phyloP scores from a whole-genome alignment of 169 alveolate genomes.

The Eimeria tenella region DNA sequence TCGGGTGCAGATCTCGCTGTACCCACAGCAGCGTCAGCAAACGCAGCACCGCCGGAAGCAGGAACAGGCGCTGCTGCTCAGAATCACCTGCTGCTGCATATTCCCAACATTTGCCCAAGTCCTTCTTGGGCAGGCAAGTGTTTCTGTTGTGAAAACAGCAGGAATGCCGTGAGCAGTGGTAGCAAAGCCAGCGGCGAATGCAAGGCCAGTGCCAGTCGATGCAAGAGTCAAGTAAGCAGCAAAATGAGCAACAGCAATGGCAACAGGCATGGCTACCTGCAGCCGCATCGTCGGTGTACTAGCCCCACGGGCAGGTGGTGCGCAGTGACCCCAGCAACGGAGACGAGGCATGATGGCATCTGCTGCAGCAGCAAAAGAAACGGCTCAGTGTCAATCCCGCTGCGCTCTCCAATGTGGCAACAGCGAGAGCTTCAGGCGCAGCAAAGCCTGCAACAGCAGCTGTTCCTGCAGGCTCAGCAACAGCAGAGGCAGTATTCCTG shows the following conservation, averaged over 20 bases:
- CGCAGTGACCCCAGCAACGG: slow-evolving; percentile 24
- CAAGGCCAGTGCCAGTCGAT: not conserved
- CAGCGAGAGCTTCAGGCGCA: slow-evolving; percentile 34
- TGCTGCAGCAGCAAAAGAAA: slow-evolving; percentile 65
- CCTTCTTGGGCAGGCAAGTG: slow-evolving; percentile 15
- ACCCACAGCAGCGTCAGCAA: not conserved
- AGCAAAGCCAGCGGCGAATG: not conserved
- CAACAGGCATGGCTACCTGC: slow-evolving; percentile 57
- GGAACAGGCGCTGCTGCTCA: slow-evolving; percentile 2
- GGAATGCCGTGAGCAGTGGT: not conserved
- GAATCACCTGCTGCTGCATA: slow-evolving; percentile 44
- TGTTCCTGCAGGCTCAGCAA: slow-evolving; percentile 1
- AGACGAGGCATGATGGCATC: not conserved
- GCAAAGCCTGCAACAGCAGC: slow-evolving; percentile 14
- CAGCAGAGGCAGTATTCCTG: not conserved
- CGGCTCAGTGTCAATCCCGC: not conserved
- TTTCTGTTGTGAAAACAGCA: slow-evolving; percentile 11
- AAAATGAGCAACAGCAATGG: slow-evolving; percentile 14
- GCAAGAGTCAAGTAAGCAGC: slow-evolving; percentile 55
- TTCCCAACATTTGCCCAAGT: not conserved
- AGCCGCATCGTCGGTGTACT: slow-evolving; percentile 30
- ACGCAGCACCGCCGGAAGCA: not conserved
- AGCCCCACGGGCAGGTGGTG: slow-evolving; percentile 60
- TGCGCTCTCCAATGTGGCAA: slow-evolving; percentile 14
- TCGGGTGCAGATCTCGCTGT: not conserved